Percentiles rank a stretch among this genome's conserved stretches.
Evolutionary conservation across 352 stramenopile species (phyloP).

Genomic region (Salisapilia sapeloensis): DNA sequence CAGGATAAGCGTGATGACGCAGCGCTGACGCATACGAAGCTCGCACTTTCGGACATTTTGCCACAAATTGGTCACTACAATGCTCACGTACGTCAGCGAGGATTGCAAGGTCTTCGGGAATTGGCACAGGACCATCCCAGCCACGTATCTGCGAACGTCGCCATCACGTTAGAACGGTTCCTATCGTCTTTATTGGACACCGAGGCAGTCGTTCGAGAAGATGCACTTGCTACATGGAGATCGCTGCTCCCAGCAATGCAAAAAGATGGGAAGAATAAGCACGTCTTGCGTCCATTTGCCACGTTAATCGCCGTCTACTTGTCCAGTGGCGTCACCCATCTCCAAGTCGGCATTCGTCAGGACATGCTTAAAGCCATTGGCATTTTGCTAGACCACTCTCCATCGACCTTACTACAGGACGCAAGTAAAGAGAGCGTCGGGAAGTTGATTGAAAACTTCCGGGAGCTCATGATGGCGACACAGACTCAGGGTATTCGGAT

Average conservation of each 20-base stretch:
- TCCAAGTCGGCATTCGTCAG: conserved; percentile 57
- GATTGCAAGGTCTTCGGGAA: conserved; percentile 45
- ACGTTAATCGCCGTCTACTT: conserved; percentile 63
- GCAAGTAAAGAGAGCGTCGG: conserved; percentile 33
- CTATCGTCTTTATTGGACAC: conserved; percentile 56
- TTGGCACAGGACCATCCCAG: conserved; percentile 22
- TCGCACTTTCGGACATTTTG: conserved; percentile 53
- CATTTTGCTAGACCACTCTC: conserved; percentile 33
- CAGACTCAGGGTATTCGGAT: conserved; percentile 57
- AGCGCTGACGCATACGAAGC: conserved; percentile 37
- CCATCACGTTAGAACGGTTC: conserved; percentile 61
- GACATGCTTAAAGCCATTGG: conserved; percentile 59
- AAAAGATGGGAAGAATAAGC: conserved; percentile 12
- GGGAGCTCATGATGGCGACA: conserved; percentile 39
- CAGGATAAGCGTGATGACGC: conserved; percentile 43
- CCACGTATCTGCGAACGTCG: conserved; percentile 55
- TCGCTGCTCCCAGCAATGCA: conserved; percentile 35
- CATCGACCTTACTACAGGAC: conserved; percentile 32
- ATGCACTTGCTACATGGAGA: conserved; percentile 47
- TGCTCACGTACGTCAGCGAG: conserved; percentile 52
- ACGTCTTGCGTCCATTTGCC: conserved; percentile 33
- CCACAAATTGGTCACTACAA: conserved; percentile 64
- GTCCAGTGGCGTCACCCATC: conserved; percentile 60
- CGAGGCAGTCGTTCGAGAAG: conserved; percentile 61
- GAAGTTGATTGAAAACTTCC: conserved; percentile 64